Base-by-base conservation (phyloP, 202 grass and related monocot genomes). In the Carex sylvatica region DNA sequence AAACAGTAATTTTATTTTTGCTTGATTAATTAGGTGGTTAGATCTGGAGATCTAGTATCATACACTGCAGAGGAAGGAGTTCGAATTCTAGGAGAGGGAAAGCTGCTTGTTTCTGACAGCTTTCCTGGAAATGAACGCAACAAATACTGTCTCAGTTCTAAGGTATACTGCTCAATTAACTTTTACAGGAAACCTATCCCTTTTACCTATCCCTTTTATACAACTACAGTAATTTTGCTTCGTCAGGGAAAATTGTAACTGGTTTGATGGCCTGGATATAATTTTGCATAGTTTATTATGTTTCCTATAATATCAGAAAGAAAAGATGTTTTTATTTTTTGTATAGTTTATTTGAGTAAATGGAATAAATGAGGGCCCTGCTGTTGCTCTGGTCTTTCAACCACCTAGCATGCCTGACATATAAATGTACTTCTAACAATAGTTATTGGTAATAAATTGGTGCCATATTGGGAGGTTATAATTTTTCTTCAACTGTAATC, bases 41-140 rank as follows among this genome's bases (percentile, higher is more conserved):
- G 96, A 67, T 98, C 96, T 1, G 96, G 96, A 23, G 96, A 98
- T 92, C 85, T 98, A 79, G 49, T 98, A 22, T 98, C 96, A 2
- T 98, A 95, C 74, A 98, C 96, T 15, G 96, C 96, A 20, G 92
- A 98, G 86, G 96, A 98, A 82, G 96, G 96, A 74, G 96, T 95
- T 74, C 86, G 96, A 20, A 88, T 98, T 89, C 86, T 98, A 13
- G 96, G 95, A 55, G 96, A 95, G 63, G 92, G 96, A 58, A 98
- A 95, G 63, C 74, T 98, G 8, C 87, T 98, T 44, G 91, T 95
- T 20, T 98, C 92, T 12, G 96, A 98, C 69, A 98, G 96, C 83
- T 98, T 98, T 71, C 92, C 96, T 2, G 96, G 96, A 28, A 98
- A 98, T 81, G 95, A 98, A 30, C 87, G 95, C 31, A 95, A 74